Evolutionary conservation across 2,329 filamentous ascomycete genomes (phyloP).

Genomic region (Juglanconis sp.): DNA sequence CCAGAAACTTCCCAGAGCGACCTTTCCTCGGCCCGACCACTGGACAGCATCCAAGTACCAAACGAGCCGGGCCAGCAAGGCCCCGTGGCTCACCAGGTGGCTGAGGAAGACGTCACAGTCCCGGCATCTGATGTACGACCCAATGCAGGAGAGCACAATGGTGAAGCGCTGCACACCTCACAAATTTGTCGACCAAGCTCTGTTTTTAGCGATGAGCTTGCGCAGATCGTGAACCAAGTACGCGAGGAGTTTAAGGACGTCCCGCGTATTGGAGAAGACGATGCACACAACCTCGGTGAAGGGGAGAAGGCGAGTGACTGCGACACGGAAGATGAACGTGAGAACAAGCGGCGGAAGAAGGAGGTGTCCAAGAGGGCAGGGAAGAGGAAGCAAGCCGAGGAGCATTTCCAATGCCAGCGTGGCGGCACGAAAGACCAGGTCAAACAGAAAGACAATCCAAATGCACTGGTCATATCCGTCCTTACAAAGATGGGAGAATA

Average conservation of each 20-base stretch:
- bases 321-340: slow-evolving; percentile 24
- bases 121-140: neutral
- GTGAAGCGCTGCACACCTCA: neutral
- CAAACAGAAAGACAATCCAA: slow-evolving; percentile 57
- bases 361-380: slow-evolving; percentile 19
- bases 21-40: slow-evolving; percentile 20
- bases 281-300: slow-evolving; percentile 35
- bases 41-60: neutral
- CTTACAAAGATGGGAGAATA: slow-evolving; percentile 76
- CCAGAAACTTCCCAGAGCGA: slow-evolving; percentile 29
- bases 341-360: slow-evolving; percentile 20
- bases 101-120: too few relatives aligned
- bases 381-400: slow-evolving; percentile 38
- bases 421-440: slow-evolving; percentile 44
- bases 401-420: slow-evolving; percentile 53
- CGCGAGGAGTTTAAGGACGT: slow-evolving; percentile 55
- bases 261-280: slow-evolving; percentile 46
- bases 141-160: neutral
- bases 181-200: neutral
- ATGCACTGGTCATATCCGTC: slow-evolving; percentile 70
- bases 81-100: neutral
- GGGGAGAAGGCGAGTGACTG: slow-evolving; percentile 20
- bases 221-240: slow-evolving; percentile 61
- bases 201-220: slow-evolving; percentile 51
- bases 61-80: neutral